Evolutionary conservation across 2,329 filamentous ascomycete genomes (phyloP).

Genomic region (Sporothrix inflata): DNA sequence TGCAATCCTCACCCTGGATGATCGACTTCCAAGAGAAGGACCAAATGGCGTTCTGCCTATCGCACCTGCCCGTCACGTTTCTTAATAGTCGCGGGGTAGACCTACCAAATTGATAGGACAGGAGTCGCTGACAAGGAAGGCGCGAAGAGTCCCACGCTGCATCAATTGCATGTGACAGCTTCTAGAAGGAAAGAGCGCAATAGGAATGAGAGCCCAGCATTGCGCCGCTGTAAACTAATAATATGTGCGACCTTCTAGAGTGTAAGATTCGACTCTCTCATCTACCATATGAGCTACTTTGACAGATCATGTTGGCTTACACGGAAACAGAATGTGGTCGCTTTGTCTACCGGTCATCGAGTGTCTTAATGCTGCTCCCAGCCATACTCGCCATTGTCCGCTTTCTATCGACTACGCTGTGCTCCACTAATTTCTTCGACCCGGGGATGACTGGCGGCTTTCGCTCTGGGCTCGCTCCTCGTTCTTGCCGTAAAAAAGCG

Average conservation of each 20-base stretch:
- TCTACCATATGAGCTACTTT: background rate
- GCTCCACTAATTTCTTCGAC: background rate
- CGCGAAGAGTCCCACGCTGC: background rate
- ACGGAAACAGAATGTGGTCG: background rate
- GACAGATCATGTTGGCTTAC: background rate
- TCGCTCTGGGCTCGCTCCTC: slow-evolving; percentile 4
- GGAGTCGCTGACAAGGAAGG: background rate
- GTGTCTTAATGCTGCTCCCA: background rate
- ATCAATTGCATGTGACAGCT: slow-evolving; percentile 15
- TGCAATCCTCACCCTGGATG: background rate
- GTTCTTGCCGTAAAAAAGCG: slow-evolving; percentile 5
- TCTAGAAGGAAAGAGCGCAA: background rate
- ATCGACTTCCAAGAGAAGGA: background rate
- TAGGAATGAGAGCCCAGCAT: background rate
- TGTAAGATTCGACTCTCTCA: background rate
- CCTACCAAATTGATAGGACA: slow-evolving; percentile 15
- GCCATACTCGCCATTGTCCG: background rate
- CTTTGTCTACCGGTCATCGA: background rate
- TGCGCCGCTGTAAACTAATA: background rate
- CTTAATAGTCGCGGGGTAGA: background rate
- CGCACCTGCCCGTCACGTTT: slow-evolving; percentile 15
- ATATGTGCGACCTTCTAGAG: background rate
- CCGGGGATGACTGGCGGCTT: slow-evolving; percentile 4
- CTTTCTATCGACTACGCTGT: background rate
- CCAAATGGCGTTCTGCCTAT: slow-evolving; percentile 6